Percentiles rank a stretch among this genome's conserved stretches.
Conservation (phyloP, 371 early-diverging fungal genomes). For the Chytridium lagenaria region DNA sequence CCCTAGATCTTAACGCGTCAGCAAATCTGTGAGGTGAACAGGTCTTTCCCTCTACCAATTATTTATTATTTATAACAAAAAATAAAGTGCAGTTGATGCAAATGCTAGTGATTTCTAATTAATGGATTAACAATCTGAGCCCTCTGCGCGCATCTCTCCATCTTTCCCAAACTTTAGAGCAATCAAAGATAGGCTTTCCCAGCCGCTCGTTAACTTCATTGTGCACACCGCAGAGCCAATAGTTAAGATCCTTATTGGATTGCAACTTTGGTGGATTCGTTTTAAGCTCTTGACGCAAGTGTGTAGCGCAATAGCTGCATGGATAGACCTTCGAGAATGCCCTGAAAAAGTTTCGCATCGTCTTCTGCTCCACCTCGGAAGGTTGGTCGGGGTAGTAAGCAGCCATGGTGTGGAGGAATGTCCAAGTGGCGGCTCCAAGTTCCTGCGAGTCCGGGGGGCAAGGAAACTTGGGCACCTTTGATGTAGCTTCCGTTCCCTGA, state of each 20-base stretch:
- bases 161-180: slow-evolving; percentile 87
- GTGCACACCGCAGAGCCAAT: slow-evolving; percentile 96
- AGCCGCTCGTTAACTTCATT: slow-evolving; percentile 96
- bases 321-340: slow-evolving; percentile 93
- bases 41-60: too few species aligned
- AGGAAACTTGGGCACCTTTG: slow-evolving; percentile 21
- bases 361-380: slow-evolving; percentile 72
- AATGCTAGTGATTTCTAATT: neutral
- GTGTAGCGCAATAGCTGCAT: slow-evolving; percentile 91
- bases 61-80: too few species aligned
- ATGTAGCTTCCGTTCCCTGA: neutral
- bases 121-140: too few species aligned
- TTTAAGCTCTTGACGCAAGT: slow-evolving; percentile 64
- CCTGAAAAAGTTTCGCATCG: slow-evolving; percentile 59
- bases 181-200: slow-evolving; percentile 94
- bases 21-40: too few species aligned
- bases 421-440: slow-evolving; percentile 96
- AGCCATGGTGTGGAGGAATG: slow-evolving; percentile 97
- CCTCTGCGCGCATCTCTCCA: too few species aligned
- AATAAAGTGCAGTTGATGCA: too few species aligned
- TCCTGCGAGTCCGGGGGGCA: slow-evolving; percentile 90
- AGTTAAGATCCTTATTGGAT: slow-evolving; percentile 70
- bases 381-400: slow-evolving; percentile 96
- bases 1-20: neutral
- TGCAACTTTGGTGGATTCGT: slow-evolving; percentile 88